These are phyloP conservation scores for Kluyveromyces siamensis DNA, from an alignment of 805 yeast species.

Conservation along the genomic window DNA sequence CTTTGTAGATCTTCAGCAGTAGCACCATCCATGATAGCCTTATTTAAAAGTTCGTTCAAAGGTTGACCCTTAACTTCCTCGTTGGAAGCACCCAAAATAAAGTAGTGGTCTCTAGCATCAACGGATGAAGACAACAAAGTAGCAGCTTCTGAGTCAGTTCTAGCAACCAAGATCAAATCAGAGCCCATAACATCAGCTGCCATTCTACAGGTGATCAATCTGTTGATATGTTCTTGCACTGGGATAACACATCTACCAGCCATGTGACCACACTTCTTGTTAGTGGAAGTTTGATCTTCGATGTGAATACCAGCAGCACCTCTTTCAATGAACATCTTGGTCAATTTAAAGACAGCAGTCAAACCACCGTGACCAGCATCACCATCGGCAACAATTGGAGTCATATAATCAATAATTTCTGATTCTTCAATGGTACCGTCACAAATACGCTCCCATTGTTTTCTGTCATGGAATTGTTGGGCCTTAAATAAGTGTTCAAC, in stretches of 20 bases:
- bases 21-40: conserved; percentile 67
- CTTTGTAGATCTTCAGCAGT: conserved; percentile 61
- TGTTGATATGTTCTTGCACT: conserved; percentile 92
- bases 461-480: conserved; percentile 93
- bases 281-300: conserved; percentile 98
- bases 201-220: conserved; percentile 88
- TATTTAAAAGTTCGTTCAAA: conserved; percentile 66
- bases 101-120: conserved; percentile 90
- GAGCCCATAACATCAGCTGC: conserved; percentile 90
- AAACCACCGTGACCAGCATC: conserved; percentile 99
- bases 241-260: conserved; percentile 97
- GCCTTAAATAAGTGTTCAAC: conserved; percentile 96
- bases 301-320: conserved; percentile 99
- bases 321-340: conserved; percentile 91
- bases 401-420: conserved; percentile 77
- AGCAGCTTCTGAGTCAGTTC: conserved; percentile 98
- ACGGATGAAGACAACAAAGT: conserved; percentile 89
- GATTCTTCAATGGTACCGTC: conserved; percentile 47
- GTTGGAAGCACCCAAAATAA: conserved; percentile 84
- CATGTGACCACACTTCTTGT: conserved; percentile 99
- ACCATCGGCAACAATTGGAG: conserved; percentile 95
- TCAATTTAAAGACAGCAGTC: conserved; percentile 90
- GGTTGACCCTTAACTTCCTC: conserved; percentile 53
- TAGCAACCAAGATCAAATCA: conserved; percentile 79
- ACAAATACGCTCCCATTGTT: conserved; percentile 74